These are phyloP conservation scores for Aspergillus sergii DNA, from an alignment of 2,329 filamentous ascomycete genomes.

Conservation along the genomic window DNA sequence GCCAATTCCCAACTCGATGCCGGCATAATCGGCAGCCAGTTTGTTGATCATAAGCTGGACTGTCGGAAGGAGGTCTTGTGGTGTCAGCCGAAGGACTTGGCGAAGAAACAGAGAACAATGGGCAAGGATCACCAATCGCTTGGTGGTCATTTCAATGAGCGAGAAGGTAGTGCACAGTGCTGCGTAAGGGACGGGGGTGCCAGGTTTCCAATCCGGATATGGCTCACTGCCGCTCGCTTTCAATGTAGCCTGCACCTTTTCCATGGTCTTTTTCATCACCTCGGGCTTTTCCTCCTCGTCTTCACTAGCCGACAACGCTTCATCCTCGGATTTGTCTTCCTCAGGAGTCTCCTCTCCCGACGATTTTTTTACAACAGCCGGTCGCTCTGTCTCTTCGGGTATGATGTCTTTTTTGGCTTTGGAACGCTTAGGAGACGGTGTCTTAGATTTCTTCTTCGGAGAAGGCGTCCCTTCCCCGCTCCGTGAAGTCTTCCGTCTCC, in stretches of 20 bases:
- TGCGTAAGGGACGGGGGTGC: constrained; percentile 88
- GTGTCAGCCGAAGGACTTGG: constrained; percentile 90
- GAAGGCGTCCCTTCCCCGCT: constrained; percentile 39
- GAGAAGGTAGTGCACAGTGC: constrained; percentile 94
- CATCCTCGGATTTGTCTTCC: constrained; percentile 37
- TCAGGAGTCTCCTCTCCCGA: constrained; percentile 50
- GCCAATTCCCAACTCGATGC: constrained; percentile 96
- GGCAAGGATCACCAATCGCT: constrained; percentile 82
- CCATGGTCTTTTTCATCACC: constrained; percentile 71
- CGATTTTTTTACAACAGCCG: constrained; percentile 39
- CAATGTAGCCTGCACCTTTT: constrained; percentile 78
- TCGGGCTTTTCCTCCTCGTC: constrained; percentile 69
- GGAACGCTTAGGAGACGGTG: constrained; percentile 23
- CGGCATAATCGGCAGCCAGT: constrained; percentile 92
- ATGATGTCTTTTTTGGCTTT: constrained; percentile 17
- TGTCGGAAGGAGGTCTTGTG: constrained; percentile 81
- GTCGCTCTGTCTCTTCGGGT: constrained; percentile 25
- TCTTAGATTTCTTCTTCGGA: constrained; percentile 21
- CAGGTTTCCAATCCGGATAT: constrained; percentile 94
- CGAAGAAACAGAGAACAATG: constrained; percentile 89
- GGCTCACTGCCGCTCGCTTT: constrained; percentile 71
- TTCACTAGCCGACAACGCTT: constrained; percentile 49
- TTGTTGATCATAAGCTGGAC: constrained; percentile 98
- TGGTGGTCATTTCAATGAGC: constrained; percentile 90
- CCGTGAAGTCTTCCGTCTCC: constrained; percentile 38